Percentiles rank a stretch among this genome's conserved stretches.
phyloP scores from a whole-genome alignment of 768 basidiomycete genomes.

The Gelatoporia subvermispora region DNA sequence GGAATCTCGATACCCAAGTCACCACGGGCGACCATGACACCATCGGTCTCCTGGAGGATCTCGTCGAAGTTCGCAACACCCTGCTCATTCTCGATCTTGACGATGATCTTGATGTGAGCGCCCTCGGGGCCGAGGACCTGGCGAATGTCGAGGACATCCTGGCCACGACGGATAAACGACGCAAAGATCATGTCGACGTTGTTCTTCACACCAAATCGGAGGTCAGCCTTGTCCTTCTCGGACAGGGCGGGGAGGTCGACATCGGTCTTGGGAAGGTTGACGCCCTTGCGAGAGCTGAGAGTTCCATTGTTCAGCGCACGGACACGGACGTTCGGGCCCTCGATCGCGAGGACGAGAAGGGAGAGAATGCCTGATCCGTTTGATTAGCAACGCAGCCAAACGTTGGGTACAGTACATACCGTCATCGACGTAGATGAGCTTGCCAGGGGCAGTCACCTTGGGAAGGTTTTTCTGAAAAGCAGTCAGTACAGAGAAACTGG shows the following conservation, averaged over 20 bases:
- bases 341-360: constrained; percentile 86
- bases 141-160: constrained; percentile 93
- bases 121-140: constrained; percentile 92
- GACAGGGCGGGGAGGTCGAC: constrained; percentile 98
- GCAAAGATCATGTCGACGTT: constrained; percentile 99
- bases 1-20: constrained; percentile 99
- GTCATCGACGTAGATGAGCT: constrained; percentile 96
- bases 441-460: constrained; percentile 96
- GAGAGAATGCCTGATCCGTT: constrained; percentile 67
- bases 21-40: constrained; percentile 99
- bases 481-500: background rate
- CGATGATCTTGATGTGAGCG: constrained; percentile 95
- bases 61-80: constrained; percentile 99
- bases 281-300: constrained; percentile 95
- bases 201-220: constrained; percentile 94
- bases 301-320: constrained; percentile 87
- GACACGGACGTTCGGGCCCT: constrained; percentile 76
- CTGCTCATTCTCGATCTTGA: constrained; percentile 99
- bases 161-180: constrained; percentile 93
- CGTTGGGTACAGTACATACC: constrained; percentile 38
- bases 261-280: constrained; percentile 96
- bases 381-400: constrained; percentile 6
- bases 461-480: constrained; percentile 71
- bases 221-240: constrained; percentile 95
- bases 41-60: constrained; percentile 90